phyloP scores from a whole-genome alignment of 169 alveolate genomes.

The Ichthyophthirius multifiliis region DNA sequence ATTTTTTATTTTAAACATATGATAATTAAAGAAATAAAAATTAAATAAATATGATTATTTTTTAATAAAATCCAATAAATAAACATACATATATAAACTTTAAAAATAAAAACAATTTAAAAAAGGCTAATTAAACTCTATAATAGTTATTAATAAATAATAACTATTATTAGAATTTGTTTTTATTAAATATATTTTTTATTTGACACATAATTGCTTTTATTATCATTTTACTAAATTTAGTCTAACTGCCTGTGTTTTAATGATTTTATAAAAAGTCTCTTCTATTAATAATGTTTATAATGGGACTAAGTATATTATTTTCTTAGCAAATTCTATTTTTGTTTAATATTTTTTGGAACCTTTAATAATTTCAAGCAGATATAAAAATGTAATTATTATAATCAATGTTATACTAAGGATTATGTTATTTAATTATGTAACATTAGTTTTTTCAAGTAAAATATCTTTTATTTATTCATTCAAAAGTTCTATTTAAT shows the following conservation, averaged over 20 bases:
- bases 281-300: neutral
- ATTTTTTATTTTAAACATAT: no score
- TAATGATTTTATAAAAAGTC: neutral
- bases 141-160: no score
- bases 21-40: no score
- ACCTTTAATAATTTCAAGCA: neutral
- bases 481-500: neutral
- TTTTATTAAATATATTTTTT: no score
- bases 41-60: no score
- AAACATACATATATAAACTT: no score
- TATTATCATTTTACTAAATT: neutral
- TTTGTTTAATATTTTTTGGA: neutral
- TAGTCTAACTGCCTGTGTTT: neutral
- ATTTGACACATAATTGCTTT: no score
- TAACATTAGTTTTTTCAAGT: neutral
- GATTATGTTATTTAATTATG: neutral
- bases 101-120: no score
- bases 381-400: neutral
- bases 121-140: no score
- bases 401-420: neutral
- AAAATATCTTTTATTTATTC: neutral
- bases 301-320: neutral
- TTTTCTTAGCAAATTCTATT: neutral
- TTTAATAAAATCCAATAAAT: no score
- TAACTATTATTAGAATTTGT: no score